Base-by-base conservation (phyloP, 805 yeast genomes). In the Saturnispora besseyi region DNA sequence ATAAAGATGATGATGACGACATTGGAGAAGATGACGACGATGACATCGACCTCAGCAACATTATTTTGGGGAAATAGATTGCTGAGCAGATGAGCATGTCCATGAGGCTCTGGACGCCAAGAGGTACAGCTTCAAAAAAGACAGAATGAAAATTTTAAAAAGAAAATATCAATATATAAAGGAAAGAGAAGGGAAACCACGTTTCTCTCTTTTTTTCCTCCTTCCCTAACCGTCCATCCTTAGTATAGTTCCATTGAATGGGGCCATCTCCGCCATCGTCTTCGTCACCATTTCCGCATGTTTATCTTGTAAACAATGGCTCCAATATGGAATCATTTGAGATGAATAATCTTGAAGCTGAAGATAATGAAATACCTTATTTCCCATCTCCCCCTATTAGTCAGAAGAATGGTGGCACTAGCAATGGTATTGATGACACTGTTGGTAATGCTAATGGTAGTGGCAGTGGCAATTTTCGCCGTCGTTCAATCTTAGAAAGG, bases 51-150 rank as follows among this genome's bases (percentile, higher is more conserved):
- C 43, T 47, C 12, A 41, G 50, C 26, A 33, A 41, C 26, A 47
- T 47, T 15, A 47, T 47, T 28, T 40, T 47, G 41, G 50, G 50
- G n/a, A 42, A 41, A 15, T 36, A n/a, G 24, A 5, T 10, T 32
- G 26, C 40, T 33, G 45, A 40, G 49, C 45, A 40, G 8, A 24
- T 41, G 38, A 26, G 31, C 42, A n/a, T 24, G 5, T 38, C 12
- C 6, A 26, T 26, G 9, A 2, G 18, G 18, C 18, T 18, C 2
- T 26, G 9, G 9, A n/a, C 15, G 30, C n/a, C 15, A 32, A 32
- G 18, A 36, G 30, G 31, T 8, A 44, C 30, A 36, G 12, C 13
- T 9, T 22, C 30, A 36, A 32, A 33, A 40, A 41, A 28, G 44
- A 41, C 30, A 41, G 44, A 13, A n/a, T 9, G 18, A 41, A 41